Base-by-base conservation (phyloP, 2,329 filamentous ascomycete species). In the Fusarium bactridioides region DNA sequence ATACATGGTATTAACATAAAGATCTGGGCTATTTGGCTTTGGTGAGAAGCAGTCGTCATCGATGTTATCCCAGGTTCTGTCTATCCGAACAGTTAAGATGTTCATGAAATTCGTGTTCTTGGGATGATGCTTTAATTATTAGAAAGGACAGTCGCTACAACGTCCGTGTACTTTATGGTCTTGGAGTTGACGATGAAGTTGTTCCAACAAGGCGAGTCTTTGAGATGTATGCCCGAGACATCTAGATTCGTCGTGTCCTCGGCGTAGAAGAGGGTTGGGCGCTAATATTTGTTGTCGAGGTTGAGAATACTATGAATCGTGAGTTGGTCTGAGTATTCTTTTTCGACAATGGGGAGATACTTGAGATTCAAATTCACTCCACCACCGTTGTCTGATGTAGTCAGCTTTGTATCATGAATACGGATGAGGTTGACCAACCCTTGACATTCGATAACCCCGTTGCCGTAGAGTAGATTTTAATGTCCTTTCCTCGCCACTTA, bases 51-150 rank as follows among this genome's bases (percentile, higher is more conserved):
- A 90, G 77, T 90, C 88, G 65, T 90, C 86, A n/a, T 86, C 87
- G 45, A 86, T 86, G 59, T 89, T 85, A 29, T 88, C 83, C 77
- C 84, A 85, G 4, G 84, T 81, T 31, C 86, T 84, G 63, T 84
- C 84, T 23, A 89, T 85, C 0, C 79, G 85, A 12, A 91, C 78
- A 1, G 84, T 84, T 57, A 89, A 84, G 37, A 89, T 85, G 60
- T 89, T 90, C 60, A 90, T 90, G 45, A 89, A 89, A 69, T 91
- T 89, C 0, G 88, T 90, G 77, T 91, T 91, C 75, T 89, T 88
- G 89, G 87, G 3, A 85, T 80, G 12, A 81, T 76, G 48, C 82
- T 80, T 10, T 79, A 77, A 15, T 84, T 83, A 54, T 83, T 83
- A 23, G 87, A 89, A 23, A 83, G 80, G 1, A 87, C 86, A 18